phyloP scores from a whole-genome alignment of 2,329 filamentous ascomycete species.

The Ophiognomonia clavigignenti-juglandacearum region DNA sequence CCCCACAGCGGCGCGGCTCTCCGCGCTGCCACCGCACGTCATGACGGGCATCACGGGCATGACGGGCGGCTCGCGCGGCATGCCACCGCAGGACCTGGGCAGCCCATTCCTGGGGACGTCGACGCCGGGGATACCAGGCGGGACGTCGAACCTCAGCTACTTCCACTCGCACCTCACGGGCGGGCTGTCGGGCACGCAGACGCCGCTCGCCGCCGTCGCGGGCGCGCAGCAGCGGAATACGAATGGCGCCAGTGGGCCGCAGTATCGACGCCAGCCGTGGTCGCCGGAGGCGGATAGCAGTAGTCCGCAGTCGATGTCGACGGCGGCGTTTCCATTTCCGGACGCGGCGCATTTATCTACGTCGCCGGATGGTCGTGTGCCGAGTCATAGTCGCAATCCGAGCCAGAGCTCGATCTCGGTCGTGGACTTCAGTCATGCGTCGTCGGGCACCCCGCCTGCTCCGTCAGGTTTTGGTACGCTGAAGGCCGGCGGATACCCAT shows the following conservation, averaged over 20 bases:
- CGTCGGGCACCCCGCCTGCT: constrained; percentile 15
- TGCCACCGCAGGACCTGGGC: constrained; percentile 38
- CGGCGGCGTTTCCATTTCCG: constrained; percentile 5
- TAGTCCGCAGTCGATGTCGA: constrained; percentile 18
- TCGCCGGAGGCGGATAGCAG: constrained; percentile 29
- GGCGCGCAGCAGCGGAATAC: constrained; percentile 57
- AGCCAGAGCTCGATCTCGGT: constrained; percentile 44
- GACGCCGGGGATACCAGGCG: constrained; percentile 63
- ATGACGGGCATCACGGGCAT: constrained; percentile 24
- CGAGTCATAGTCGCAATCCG: constrained; percentile 36
- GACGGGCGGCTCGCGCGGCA: constrained; percentile 13
- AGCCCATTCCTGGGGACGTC: constrained; percentile 55
- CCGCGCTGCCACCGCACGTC: constrained; percentile 33
- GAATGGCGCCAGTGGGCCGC: constrained; percentile 22
- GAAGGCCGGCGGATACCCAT: constrained; percentile 15
- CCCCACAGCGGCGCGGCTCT: constrained; percentile 10
- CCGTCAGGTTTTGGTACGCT: constrained; percentile 7
- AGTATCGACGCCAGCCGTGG: constrained; percentile 33
- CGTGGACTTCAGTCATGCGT: constrained; percentile 31
- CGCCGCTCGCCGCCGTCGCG: constrained; percentile 73
- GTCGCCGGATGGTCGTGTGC: constrained; percentile 18
- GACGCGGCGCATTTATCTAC: neutral
- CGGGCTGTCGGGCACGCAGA: constrained; percentile 70
- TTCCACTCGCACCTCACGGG: constrained; percentile 73
- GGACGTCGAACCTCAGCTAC: constrained; percentile 73